These are phyloP conservation scores for Microdochium paspali DNA, from an alignment of 2,329 filamentous ascomycete species.

Conservation along the genomic window DNA sequence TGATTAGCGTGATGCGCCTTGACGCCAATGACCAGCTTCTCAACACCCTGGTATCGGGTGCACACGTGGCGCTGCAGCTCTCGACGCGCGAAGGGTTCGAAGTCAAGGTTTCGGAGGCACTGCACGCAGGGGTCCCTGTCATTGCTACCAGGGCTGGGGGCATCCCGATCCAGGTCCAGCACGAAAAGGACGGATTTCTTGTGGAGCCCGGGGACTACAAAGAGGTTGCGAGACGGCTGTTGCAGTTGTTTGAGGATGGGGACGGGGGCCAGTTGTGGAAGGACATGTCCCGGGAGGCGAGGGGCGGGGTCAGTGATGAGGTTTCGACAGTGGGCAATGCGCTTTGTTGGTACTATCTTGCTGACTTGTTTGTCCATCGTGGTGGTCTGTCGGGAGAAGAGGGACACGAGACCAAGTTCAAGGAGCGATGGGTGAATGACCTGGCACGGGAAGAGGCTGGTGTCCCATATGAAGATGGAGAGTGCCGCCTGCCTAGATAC, in stretches of 20 bases:
- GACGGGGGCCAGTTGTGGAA: slow-evolving; percentile 42
- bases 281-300: slow-evolving; percentile 56
- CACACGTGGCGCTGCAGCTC: slow-evolving; percentile 66
- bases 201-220: slow-evolving; percentile 63
- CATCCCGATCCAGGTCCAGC: slow-evolving; percentile 68
- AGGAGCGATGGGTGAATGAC: slow-evolving; percentile 64
- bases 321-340: slow-evolving; percentile 75
- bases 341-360: slow-evolving; percentile 69
- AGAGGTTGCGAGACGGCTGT: slow-evolving; percentile 57
- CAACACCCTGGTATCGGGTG: slow-evolving; percentile 64
- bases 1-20: slow-evolving; percentile 67
- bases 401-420: slow-evolving; percentile 29
- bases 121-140: slow-evolving; percentile 71
- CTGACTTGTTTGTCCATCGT: slow-evolving; percentile 50
- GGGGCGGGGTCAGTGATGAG: slow-evolving; percentile 64
- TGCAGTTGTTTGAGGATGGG: slow-evolving; percentile 56
- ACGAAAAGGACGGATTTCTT: slow-evolving; percentile 63
- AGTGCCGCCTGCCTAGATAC: slow-evolving; percentile 49
- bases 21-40: slow-evolving; percentile 72
- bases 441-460: slow-evolving; percentile 59
- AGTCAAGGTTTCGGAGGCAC: slow-evolving; percentile 75
- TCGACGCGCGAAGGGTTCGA: slow-evolving; percentile 79
- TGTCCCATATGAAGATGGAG: slow-evolving; percentile 44
- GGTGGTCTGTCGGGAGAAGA: slow-evolving; percentile 26
- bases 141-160: slow-evolving; percentile 71